Percentiles rank a stretch among this genome's conserved stretches.
Evolutionary conservation across 2,329 filamentous ascomycete genomes (phyloP).

Genomic region (Aspergillus proliferans): DNA sequence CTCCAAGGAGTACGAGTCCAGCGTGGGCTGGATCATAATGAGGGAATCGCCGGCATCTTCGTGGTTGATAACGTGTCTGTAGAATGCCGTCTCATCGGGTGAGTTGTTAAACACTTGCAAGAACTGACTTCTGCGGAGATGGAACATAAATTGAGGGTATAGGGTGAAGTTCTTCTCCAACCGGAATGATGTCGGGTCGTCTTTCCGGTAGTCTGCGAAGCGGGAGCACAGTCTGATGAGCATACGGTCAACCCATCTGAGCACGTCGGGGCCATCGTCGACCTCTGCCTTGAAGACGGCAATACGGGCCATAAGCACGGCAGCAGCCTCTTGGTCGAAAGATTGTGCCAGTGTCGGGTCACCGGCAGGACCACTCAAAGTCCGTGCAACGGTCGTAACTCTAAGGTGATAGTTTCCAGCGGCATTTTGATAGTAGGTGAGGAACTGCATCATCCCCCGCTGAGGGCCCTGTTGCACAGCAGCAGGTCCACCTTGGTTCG

Average conservation of each 20-base stretch:
- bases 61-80: constrained; percentile 92
- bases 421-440: constrained; percentile 97
- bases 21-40: constrained; percentile 96
- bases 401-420: constrained; percentile 93
- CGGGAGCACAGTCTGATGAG: constrained; percentile 91
- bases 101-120: constrained; percentile 99
- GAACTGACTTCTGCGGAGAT: constrained; percentile 93
- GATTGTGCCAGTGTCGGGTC: constrained; percentile 94
- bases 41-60: constrained; percentile 95
- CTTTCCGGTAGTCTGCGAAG: constrained; percentile 96
- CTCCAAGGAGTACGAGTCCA: constrained; percentile 96
- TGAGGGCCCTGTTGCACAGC: constrained; percentile 81
- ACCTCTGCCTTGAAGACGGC: constrained; percentile 98
- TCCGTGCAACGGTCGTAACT: constrained; percentile 87
- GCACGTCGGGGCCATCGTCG: constrained; percentile 94
- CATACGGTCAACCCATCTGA: constrained; percentile 98
- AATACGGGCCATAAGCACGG: constrained; percentile 97
- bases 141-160: constrained; percentile 99
- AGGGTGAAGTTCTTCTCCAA: constrained; percentile 98
- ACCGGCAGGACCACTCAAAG: constrained; percentile 85
- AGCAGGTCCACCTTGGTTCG: constrained; percentile 79
- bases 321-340: constrained; percentile 96
- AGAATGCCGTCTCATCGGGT: constrained; percentile 98
- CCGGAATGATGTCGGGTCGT: constrained; percentile 93
- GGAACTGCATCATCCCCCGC: constrained; percentile 94